Conservation (phyloP, 306 rosid genomes). For the Geum urbanum region DNA sequence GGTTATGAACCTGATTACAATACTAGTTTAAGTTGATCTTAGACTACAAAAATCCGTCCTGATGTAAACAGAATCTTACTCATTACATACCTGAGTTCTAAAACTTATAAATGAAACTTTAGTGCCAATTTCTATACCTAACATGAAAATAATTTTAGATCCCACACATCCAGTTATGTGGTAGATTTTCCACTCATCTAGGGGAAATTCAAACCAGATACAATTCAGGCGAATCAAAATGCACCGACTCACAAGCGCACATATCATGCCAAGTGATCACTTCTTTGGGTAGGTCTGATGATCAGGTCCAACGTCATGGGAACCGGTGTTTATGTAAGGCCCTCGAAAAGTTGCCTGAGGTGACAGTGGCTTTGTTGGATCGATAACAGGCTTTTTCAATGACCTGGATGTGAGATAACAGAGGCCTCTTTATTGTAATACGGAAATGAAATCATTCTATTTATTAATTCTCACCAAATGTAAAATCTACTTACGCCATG, state of each 20-base stretch:
- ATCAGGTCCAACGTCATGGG: constrained; percentile 86
- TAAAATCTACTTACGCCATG: constrained; percentile 71
- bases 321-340: constrained; percentile 91
- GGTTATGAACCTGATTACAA: too few species aligned
- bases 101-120: not conserved
- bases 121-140: not conserved
- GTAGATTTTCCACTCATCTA: not conserved
- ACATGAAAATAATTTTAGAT: not conserved
- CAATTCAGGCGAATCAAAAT: not conserved
- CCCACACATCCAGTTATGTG: not conserved
- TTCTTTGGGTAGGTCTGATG: constrained; percentile 54
- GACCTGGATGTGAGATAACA: constrained; percentile 41
- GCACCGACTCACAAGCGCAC: not conserved
- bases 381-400: constrained; percentile 74
- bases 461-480: not conserved
- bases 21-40: not conserved
- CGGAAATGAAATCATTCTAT: not conserved
- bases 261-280: constrained; percentile 25
- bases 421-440: constrained; percentile 10
- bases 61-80: not conserved
- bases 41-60: not conserved
- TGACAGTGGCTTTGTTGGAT: constrained; percentile 71
- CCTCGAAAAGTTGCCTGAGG: constrained; percentile 98
- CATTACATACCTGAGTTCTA: not conserved
- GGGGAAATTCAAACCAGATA: not conserved